A percentile compares a stretch with the other conserved stretches of the same genome.
These are phyloP conservation scores for Mycena metata DNA, from an alignment of 768 basidiomycete species.

Conservation along the genomic window DNA sequence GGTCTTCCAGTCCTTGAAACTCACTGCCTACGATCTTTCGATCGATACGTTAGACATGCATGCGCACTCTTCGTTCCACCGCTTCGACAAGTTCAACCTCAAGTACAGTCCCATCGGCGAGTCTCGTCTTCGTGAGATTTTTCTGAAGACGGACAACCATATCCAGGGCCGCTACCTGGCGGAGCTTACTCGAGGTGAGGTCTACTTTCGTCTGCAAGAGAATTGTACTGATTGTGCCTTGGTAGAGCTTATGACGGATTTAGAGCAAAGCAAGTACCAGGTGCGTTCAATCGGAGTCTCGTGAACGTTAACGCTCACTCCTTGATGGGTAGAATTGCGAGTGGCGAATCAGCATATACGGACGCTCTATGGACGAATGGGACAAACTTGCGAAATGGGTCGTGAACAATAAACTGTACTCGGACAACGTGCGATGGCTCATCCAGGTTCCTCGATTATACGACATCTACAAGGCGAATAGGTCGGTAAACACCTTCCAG, in stretches of 20 bases:
- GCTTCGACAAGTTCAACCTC: conserved; percentile 97
- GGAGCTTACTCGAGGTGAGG: conserved; percentile 88
- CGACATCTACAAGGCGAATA: conserved; percentile 93
- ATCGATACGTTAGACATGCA: conserved; percentile 99
- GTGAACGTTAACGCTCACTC: neutral
- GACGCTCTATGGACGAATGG: conserved; percentile 87
- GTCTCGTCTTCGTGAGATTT: conserved; percentile 90
- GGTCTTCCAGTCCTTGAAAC: conserved; percentile 94
- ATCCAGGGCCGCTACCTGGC: conserved; percentile 93
- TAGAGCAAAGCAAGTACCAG: conserved; percentile 99
- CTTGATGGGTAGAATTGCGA: conserved; percentile 79
- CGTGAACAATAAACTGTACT: conserved; percentile 90
- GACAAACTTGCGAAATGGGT: conserved; percentile 99
- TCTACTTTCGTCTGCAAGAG: neutral
- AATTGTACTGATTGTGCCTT: neutral
- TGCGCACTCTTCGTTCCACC: conserved; percentile 80
- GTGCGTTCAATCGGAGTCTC: conserved; percentile 51
- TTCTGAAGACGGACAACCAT: conserved; percentile 97
- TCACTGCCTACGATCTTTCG: conserved; percentile 96
- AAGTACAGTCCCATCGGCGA: conserved; percentile 98
- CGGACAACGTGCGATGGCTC: conserved; percentile 98
- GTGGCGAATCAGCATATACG: conserved; percentile 97
- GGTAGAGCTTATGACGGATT: conserved; percentile 93
- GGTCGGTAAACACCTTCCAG: conserved; percentile 84
- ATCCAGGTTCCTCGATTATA: conserved; percentile 96